Base-by-base conservation (phyloP, 129 eudicot genomes). In the Lactuca saligna region DNA sequence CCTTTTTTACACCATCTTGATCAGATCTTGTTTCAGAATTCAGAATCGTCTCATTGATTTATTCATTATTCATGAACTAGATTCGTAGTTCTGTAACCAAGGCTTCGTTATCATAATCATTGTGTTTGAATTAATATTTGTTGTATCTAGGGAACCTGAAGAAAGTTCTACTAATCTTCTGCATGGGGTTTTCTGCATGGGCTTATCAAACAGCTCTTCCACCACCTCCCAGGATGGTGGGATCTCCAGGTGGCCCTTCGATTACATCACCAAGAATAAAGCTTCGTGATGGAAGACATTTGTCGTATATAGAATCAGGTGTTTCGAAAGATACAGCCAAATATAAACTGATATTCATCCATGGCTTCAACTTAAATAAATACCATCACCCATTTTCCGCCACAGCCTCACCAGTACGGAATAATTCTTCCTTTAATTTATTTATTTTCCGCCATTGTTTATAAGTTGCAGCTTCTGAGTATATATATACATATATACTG, bases 261-360 rank as follows among this genome's bases (percentile, higher is more conserved):
- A 59, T 91, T 29, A 88, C 94, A 34, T 81, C 97, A 59, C 72
- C 94, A 5, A 83, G 96, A 73, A 60, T 91, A 44, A 80, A 80
- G 80, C 91, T 91, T 57, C 76, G 66, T 10, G 94, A 91, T 72
- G 97, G 97, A 50, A 88, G 97, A 64, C 68, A 85, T 57, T 71
- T 91, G 55, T 85, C 94, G 15, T 88, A 91, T 44, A 42, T 63
- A 62, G 96, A 91, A 74, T 33, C 34, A 42, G 89, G 97, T 63
- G 97, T 85, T 7, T 77, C 92, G 3, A 91, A 75, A 77, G 87
- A 87, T 12, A 44, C 20, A 14, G 93, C 97, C 8, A 87, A 83
- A 63, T 59, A 69, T 62, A 91, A 84, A 72, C 66, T 91, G 2
- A 79, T 91, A 5, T 86, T 44, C 62, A 49, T 88, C 51, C 98